Conservation (phyloP, 345 rosid genomes). For the Eutrema heterophyllum region DNA sequence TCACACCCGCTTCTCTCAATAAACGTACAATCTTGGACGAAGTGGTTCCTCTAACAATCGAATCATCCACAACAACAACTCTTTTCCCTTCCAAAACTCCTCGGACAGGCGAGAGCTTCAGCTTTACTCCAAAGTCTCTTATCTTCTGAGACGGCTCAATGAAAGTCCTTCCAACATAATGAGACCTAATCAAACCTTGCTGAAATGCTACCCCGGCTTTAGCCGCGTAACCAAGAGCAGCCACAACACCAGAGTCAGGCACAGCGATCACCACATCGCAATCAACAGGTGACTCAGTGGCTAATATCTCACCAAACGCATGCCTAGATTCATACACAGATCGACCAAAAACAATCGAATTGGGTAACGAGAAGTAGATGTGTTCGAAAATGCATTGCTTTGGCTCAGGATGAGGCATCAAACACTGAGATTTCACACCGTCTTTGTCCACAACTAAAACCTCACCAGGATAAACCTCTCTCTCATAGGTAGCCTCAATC, state of each 20-base stretch:
- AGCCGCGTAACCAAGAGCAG: constrained; percentile 89
- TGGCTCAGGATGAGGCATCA: constrained; percentile 74
- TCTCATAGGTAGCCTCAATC: constrained; percentile 88
- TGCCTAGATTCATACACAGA: constrained; percentile 74
- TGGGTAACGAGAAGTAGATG: constrained; percentile 79
- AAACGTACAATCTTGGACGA: constrained; percentile 85
- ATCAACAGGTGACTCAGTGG: constrained; percentile 70
- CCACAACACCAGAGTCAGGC: constrained; percentile 96
- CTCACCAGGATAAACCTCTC: constrained; percentile 94
- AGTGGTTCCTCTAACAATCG: constrained; percentile 92
- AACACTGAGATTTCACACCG: constrained; percentile 71
- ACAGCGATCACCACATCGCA: constrained; percentile 98
- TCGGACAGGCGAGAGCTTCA: constrained; percentile 80
- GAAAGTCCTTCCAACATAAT: constrained; percentile 92
- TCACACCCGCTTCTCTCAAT: constrained; percentile 85
- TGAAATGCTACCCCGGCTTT: constrained; percentile 88
- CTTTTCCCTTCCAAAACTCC: constrained; percentile 84
- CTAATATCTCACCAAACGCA: constrained; percentile 68
- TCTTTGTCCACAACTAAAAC: constrained; percentile 82
- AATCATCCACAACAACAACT: constrained; percentile 95
- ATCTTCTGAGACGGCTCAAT: constrained; percentile 95
- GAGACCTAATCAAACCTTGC: constrained; percentile 92
- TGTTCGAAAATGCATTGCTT: constrained; percentile 97
- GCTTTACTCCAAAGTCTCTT: constrained; percentile 96
- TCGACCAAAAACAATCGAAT: constrained; percentile 72